phyloP scores from a whole-genome alignment of 2,329 filamentous ascomycete genomes.

The Metarhizium humberi region DNA sequence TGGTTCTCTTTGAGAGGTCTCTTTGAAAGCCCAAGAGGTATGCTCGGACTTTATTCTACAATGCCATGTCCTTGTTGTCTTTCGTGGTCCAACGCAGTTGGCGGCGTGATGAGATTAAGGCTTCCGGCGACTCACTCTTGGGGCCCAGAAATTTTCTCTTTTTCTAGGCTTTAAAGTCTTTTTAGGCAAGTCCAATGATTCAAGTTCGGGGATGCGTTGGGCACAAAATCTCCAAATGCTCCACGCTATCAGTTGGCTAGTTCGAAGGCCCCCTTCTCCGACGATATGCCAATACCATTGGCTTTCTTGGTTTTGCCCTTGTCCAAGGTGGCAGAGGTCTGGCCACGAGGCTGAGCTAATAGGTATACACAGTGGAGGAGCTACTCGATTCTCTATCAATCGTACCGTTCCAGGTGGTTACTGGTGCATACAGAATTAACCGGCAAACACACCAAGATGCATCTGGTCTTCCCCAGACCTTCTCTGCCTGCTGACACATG shows the following conservation, averaged over 20 bases:
- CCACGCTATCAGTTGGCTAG: neutral
- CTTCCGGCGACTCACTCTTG: too few relatives aligned
- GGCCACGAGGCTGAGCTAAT: neutral
- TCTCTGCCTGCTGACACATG: neutral
- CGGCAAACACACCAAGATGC: neutral
- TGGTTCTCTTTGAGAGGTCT: too few relatives aligned
- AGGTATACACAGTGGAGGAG: neutral
- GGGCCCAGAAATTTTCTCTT: too few relatives aligned
- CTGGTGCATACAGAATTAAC: neutral
- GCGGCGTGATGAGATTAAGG: too few relatives aligned
- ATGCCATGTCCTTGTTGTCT: too few relatives aligned
- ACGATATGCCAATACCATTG: neutral
- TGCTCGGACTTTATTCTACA: too few relatives aligned
- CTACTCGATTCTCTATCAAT: neutral
- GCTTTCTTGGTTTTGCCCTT: neutral
- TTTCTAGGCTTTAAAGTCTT: too few relatives aligned
- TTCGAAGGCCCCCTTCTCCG: neutral
- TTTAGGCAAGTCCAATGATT: too few relatives aligned
- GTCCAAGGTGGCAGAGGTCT: neutral
- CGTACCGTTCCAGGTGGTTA: neutral
- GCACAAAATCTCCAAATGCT: neutral
- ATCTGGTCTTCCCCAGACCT: neutral
- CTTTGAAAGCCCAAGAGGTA: too few relatives aligned
- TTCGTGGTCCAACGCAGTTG: too few relatives aligned
- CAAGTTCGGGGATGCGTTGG: too few relatives aligned